Evolutionary conservation across 352 stramenopile genomes (phyloP).

Genomic region (Globisporangium polare): DNA sequence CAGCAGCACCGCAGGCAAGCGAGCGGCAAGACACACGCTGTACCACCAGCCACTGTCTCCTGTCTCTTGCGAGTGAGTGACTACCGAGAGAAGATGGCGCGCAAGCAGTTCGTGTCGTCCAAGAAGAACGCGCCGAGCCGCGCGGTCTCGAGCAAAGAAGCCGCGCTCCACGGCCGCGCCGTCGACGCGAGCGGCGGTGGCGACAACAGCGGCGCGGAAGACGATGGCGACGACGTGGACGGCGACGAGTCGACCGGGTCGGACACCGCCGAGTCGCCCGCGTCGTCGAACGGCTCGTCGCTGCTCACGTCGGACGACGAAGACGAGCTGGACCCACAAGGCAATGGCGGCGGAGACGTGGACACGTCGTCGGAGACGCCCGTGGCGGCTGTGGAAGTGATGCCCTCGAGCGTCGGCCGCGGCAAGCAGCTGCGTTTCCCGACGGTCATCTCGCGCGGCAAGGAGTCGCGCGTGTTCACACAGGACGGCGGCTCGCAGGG

Average conservation of each 20-base stretch:
- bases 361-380: slow-evolving; percentile 14
- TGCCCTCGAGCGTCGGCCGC: slow-evolving; percentile 62
- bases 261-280: slow-evolving; percentile 22
- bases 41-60: not conserved
- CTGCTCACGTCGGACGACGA: slow-evolving; percentile 28
- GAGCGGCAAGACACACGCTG: not conserved
- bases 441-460: slow-evolving; percentile 61
- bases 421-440: slow-evolving; percentile 82
- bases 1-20: not conserved
- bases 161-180: slow-evolving; percentile 52
- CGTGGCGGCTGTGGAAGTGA: slow-evolving; percentile 56
- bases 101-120: slow-evolving; percentile 84
- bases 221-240: slow-evolving; percentile 23
- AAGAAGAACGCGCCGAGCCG: slow-evolving; percentile 85
- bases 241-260: slow-evolving; percentile 17
- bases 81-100: slow-evolving; percentile 39
- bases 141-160: slow-evolving; percentile 80
- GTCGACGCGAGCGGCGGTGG: slow-evolving; percentile 21
- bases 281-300: slow-evolving; percentile 27
- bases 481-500: slow-evolving; percentile 29
- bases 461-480: slow-evolving; percentile 50
- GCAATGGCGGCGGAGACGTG: slow-evolving; percentile 15
- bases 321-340: slow-evolving; percentile 14
- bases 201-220: slow-evolving; percentile 20
- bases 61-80: not conserved